Evolutionary conservation across 2,329 filamentous ascomycete genomes (phyloP).

Genomic region (Dothidotthia symphoricarpi): DNA sequence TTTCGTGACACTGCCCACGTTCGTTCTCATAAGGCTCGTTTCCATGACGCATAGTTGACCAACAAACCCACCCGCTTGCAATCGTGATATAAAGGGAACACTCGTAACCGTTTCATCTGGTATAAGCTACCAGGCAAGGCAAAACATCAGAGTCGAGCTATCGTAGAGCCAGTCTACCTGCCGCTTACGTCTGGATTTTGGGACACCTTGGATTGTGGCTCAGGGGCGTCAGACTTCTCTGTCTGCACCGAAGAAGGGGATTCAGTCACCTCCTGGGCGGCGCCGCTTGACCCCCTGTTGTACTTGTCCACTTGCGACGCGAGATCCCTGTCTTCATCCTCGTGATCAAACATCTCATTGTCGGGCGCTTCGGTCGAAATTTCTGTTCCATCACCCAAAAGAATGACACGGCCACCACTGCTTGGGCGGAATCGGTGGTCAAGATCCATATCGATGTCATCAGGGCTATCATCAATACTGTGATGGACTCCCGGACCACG

Average conservation of each 20-base stretch:
- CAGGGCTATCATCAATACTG: constrained; percentile 50
- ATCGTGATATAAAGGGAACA: constrained; percentile 17
- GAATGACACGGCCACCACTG: constrained; percentile 79
- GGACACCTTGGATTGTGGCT: constrained; percentile 5
- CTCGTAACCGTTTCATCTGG: constrained; percentile 5
- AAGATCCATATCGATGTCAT: constrained; percentile 71
- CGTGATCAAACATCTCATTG: constrained; percentile 90
- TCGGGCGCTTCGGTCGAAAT: constrained; percentile 85
- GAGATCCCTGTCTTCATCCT: constrained; percentile 81
- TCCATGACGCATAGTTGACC: constrained; percentile 23
- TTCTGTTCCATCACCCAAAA: constrained; percentile 93
- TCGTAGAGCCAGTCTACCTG: constrained; percentile 4
- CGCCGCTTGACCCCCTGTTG: constrained; percentile 25
- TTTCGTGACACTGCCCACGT: constrained; percentile 30
- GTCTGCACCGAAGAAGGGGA: constrained; percentile 41
- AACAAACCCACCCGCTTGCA: constrained; percentile 14
- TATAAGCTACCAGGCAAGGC: neutral
- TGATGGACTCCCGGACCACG: constrained; percentile 52
- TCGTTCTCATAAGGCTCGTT: constrained; percentile 19
- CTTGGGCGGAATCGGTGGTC: constrained; percentile 67
- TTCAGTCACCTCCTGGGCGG: constrained; percentile 28
- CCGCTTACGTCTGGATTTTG: constrained; percentile 15
- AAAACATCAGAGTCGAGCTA: no score
- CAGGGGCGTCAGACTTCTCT: constrained; percentile 33
- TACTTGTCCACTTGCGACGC: constrained; percentile 77